Conservation (phyloP, 2,329 filamentous ascomycete species). For the Cladosporium halotolerans region DNA sequence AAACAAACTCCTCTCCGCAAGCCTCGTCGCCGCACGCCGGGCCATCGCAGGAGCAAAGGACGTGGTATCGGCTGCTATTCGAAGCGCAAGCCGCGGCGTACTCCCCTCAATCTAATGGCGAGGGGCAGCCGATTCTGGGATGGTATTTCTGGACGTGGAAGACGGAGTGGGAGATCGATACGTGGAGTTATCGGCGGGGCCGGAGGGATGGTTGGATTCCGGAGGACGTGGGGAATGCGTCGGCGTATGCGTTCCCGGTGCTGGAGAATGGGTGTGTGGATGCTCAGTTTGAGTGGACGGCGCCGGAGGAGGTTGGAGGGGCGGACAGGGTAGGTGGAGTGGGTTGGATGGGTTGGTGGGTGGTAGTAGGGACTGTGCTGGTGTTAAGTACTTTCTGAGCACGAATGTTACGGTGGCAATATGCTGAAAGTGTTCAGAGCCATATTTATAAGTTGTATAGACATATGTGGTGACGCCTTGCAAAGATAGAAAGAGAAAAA, state of each 20-base stretch:
- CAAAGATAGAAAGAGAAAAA: too few species aligned
- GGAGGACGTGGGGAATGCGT: slow-evolving; percentile 14
- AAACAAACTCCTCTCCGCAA: slow-evolving; percentile 15
- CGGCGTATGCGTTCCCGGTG: slow-evolving; percentile 18
- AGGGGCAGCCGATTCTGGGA: slow-evolving; percentile 11
- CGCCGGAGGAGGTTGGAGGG: neutral
- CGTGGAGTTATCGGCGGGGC: slow-evolving; percentile 19
- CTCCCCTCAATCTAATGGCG: slow-evolving; percentile 9
- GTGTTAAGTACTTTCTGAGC: too few species aligned
- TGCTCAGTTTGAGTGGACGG: slow-evolving; percentile 1
- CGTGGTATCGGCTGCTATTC: slow-evolving; percentile 20
- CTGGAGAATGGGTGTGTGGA: slow-evolving; percentile 7
- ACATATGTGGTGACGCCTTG: too few species aligned
- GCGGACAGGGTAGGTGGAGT: neutral
- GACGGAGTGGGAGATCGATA: slow-evolving; percentile 21
- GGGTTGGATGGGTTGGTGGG: neutral
- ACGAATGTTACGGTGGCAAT: too few species aligned
- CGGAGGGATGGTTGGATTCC: slow-evolving; percentile 18
- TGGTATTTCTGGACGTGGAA: slow-evolving; percentile 24
- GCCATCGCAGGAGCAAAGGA: slow-evolving; percentile 12
- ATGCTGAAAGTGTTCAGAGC: too few species aligned
- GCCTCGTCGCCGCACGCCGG: slow-evolving; percentile 10
- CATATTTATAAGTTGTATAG: too few species aligned
- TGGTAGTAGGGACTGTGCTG: neutral
- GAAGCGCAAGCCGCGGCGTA: slow-evolving; percentile 20